Conservation (phyloP, 148 eudicot genomes). For the Spergularia marina region DNA sequence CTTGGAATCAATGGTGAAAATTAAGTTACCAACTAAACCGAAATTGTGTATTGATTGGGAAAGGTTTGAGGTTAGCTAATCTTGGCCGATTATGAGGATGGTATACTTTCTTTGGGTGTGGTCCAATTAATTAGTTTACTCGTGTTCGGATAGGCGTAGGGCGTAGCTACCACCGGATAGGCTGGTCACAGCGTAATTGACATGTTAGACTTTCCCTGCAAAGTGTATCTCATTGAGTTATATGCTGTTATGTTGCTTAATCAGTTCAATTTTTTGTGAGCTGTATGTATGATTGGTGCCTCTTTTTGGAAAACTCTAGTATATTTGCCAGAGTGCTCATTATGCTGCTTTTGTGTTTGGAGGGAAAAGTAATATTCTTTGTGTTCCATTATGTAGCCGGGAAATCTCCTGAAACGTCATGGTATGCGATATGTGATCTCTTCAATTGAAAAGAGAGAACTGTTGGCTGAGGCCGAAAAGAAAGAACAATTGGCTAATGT, state of each 20-base stretch:
- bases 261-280: conserved; percentile 1
- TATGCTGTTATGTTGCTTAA: conserved; percentile 16
- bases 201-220: not conserved
- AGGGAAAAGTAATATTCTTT: not conserved
- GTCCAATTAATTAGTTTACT: conserved; percentile 8
- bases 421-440: conserved; percentile 73
- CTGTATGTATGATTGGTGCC: not conserved
- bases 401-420: conserved; percentile 51
- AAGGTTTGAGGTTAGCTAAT: conserved; percentile 21
- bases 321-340: not conserved
- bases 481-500: conserved; percentile 35
- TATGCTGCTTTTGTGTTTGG: not conserved
- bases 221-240: not conserved
- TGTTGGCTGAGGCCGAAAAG: conserved; percentile 48
- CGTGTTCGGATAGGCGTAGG: not conserved
- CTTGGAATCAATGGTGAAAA: not conserved
- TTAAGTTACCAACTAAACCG: conserved; percentile 18
- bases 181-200: not conserved
- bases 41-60: conserved; percentile 1
- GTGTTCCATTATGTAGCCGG: conserved; percentile 42
- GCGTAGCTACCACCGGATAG: not conserved
- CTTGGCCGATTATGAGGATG: not conserved
- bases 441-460: conserved; percentile 71
- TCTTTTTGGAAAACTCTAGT: not conserved
- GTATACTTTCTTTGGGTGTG: not conserved